phyloP scores from a whole-genome alignment of 495 filamentous ascomycete genomes.

The Hapsidospora chrysogenum region DNA sequence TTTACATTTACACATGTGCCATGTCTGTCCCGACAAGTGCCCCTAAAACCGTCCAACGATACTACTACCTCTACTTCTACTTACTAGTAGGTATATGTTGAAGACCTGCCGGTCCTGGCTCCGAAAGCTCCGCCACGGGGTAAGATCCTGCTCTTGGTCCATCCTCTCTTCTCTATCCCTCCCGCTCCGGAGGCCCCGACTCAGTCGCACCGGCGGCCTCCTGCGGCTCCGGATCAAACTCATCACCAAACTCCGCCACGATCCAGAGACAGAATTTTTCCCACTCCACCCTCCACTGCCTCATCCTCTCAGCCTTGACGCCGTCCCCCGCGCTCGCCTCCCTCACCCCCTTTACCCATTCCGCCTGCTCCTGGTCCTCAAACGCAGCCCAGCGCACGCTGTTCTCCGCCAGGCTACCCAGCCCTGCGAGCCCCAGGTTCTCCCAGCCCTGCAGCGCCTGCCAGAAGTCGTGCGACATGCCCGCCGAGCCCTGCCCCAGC shows the following conservation, averaged over 20 bases:
- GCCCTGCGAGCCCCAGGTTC: constrained; percentile 64
- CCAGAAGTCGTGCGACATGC: constrained; percentile 83
- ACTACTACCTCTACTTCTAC: too few relatives aligned
- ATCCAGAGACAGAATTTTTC: constrained; percentile 89
- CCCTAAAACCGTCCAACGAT: too few relatives aligned
- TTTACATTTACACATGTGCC: too few relatives aligned
- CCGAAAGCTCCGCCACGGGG: constrained; percentile 1
- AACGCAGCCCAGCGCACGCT: constrained; percentile 82
- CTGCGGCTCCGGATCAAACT: constrained; percentile 7
- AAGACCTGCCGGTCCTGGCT: too few relatives aligned
- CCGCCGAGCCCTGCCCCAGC: constrained; percentile 56
- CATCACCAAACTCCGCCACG: constrained; percentile 59
- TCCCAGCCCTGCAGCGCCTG: constrained; percentile 75
- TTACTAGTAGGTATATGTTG: too few relatives aligned
- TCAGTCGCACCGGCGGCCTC: background rate
- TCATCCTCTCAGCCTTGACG: constrained; percentile 50
- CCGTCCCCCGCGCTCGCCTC: constrained; percentile 61
- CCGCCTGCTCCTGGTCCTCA: constrained; percentile 51
- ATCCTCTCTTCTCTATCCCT: background rate
- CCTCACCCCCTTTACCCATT: constrained; percentile 55
- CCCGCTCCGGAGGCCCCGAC: too few relatives aligned
- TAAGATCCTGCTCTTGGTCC: background rate
- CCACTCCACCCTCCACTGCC: constrained; percentile 64
- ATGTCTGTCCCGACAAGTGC: too few relatives aligned
- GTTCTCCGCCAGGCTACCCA: constrained; percentile 80